These are phyloP conservation scores for Parmales sp. DNA, from an alignment of 108 stramenopile species.

Conservation along the genomic window DNA sequence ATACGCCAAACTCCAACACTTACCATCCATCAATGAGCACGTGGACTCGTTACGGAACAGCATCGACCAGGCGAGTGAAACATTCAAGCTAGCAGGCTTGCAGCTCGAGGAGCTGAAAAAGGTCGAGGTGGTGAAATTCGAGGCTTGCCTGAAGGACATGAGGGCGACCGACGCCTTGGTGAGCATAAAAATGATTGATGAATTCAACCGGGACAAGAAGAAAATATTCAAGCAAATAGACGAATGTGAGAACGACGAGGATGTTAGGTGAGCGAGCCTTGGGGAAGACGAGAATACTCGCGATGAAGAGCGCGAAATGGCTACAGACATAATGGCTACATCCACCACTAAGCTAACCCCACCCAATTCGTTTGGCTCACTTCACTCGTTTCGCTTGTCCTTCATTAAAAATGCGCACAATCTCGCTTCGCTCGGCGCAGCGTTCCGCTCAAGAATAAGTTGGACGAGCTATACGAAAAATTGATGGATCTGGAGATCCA, in stretches of 20 bases:
- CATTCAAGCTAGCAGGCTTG: slow-evolving; percentile 15
- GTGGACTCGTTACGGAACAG: slow-evolving; percentile 25
- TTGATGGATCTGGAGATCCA: slow-evolving; percentile 42
- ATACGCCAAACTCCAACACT: slow-evolving; percentile 29
- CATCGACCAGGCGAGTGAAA: slow-evolving; percentile 20
- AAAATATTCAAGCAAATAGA: background rate
- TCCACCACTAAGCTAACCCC: too few species aligned
- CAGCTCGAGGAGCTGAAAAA: slow-evolving; percentile 6
- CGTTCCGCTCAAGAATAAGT: background rate
- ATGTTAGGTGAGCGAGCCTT: too few species aligned
- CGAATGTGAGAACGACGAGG: background rate
- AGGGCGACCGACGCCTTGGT: slow-evolving; percentile 3
- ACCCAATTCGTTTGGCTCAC: too few species aligned
- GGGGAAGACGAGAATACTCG: too few species aligned
- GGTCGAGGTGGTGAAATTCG: slow-evolving; percentile 17
- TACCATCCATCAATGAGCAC: slow-evolving; percentile 32
- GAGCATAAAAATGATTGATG: slow-evolving; percentile 14
- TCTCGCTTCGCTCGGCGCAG: background rate
- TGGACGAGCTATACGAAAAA: slow-evolving; percentile 27
- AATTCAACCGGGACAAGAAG: slow-evolving; percentile 17
- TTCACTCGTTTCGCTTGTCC: too few species aligned
- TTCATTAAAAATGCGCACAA: background rate
- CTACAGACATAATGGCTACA: too few species aligned
- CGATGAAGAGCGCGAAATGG: too few species aligned
- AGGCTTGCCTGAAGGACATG: slow-evolving; percentile 13